These are phyloP conservation scores for Leucaena leucocephala DNA, from an alignment of 306 rosid species.

Conservation along the genomic window DNA sequence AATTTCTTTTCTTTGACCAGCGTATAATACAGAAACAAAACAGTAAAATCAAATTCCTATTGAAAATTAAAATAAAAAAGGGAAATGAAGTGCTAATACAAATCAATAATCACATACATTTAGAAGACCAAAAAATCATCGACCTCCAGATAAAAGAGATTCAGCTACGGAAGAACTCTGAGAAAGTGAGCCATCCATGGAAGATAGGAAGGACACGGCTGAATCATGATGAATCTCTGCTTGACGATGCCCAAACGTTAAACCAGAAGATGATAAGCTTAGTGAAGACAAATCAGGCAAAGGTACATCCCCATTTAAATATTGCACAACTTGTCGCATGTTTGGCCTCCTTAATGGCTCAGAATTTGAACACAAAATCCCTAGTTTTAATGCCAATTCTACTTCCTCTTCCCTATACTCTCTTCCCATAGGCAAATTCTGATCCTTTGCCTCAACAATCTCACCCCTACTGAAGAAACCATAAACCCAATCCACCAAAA, in stretches of 20 bases:
- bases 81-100: background rate
- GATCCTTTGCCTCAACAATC: slow-evolving; percentile 52
- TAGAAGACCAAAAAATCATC: slow-evolving; percentile 30
- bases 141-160: slow-evolving; percentile 57
- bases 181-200: slow-evolving; percentile 37
- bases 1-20: background rate
- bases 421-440: background rate
- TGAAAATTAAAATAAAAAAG: background rate
- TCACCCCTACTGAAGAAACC: slow-evolving; percentile 47
- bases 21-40: background rate
- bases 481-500: slow-evolving; percentile 64
- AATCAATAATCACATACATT: background rate
- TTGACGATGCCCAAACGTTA: background rate
- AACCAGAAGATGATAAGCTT: background rate
- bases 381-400: background rate
- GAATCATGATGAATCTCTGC: slow-evolving; percentile 32
- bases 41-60: background rate
- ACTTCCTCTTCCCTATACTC: slow-evolving; percentile 19
- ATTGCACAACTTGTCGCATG: slow-evolving; percentile 17
- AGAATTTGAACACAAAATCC: slow-evolving; percentile 1
- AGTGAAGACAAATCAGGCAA: background rate
- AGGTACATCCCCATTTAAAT: background rate
- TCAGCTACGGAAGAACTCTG: slow-evolving; percentile 45
- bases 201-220: slow-evolving; percentile 45
- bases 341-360: background rate